These are phyloP conservation scores for Endoconidiophora polonica DNA, from an alignment of 2,329 filamentous ascomycete genomes.

Conservation along the genomic window DNA sequence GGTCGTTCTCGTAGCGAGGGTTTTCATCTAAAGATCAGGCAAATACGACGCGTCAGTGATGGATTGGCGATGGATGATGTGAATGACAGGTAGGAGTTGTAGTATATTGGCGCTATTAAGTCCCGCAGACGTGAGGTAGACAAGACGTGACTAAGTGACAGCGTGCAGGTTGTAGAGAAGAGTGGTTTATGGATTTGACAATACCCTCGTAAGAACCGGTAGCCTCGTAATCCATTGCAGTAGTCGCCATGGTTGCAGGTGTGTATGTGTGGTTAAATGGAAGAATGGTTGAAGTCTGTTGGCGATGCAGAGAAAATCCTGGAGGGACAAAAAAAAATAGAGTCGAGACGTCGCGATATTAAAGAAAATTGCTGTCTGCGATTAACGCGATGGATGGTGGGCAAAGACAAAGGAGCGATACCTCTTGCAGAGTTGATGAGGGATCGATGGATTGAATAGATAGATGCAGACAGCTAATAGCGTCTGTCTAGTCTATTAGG, in stretches of 20 bases:
- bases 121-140: conserved; percentile 2
- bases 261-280: conserved; percentile 13
- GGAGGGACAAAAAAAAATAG: neutral
- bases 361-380: no score
- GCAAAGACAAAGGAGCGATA: no score
- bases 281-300: neutral
- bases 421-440: no score
- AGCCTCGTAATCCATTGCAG: conserved; percentile 55
- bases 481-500: no score
- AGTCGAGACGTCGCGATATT: no score
- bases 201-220: conserved; percentile 50
- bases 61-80: neutral
- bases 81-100: neutral
- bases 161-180: conserved; percentile 16
- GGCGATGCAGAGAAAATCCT: conserved; percentile 8
- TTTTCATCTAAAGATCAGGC: conserved; percentile 34
- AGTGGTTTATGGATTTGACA: no score
- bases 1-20: conserved; percentile 49
- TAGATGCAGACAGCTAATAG: no score
- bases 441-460: no score
- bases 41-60: neutral
- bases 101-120: no score
- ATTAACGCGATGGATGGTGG: no score
- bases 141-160: neutral
- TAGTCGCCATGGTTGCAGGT: conserved; percentile 36